These are phyloP conservation scores for Xylaria sp. DNA, from an alignment of 2,329 filamentous ascomycete species.

Conservation along the genomic window DNA sequence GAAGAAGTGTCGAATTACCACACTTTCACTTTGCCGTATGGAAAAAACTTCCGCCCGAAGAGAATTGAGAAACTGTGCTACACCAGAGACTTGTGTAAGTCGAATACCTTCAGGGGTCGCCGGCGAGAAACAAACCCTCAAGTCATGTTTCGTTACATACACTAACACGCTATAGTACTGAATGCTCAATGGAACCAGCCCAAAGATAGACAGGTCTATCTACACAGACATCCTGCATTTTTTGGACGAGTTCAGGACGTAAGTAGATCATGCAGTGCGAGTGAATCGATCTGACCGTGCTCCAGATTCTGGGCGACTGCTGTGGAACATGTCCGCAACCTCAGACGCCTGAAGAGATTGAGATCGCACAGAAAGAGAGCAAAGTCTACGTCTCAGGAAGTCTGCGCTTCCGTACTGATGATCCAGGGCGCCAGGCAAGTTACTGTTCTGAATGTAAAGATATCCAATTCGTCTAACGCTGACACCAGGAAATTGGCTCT, in stretches of 20 bases:
- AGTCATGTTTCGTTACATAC: not conserved
- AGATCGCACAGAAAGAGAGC: constrained; percentile 63
- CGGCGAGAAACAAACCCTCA: not conserved
- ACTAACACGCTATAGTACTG: constrained; percentile 43
- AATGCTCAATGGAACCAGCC: constrained; percentile 83
- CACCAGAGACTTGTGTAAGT: constrained; percentile 62
- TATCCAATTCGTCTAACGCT: constrained; percentile 11
- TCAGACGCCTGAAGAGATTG: constrained; percentile 63
- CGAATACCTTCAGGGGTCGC: not conserved
- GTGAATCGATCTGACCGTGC: not conserved
- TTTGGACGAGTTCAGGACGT: constrained; percentile 67
- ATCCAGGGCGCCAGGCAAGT: constrained; percentile 65
- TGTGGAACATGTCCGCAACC: constrained; percentile 73
- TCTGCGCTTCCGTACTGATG: constrained; percentile 69
- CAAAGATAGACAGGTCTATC: constrained; percentile 66
- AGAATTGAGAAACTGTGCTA: constrained; percentile 79
- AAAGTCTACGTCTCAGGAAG: constrained; percentile 72
- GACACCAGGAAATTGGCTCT: constrained; percentile 46
- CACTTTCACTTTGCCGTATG: constrained; percentile 68
- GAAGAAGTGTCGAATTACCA: constrained; percentile 76
- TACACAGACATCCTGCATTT: constrained; percentile 82
- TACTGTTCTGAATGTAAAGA: not conserved
- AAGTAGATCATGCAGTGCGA: constrained; percentile 8
- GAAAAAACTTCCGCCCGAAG: constrained; percentile 54
- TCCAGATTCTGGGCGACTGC: constrained; percentile 65